Conservation (phyloP, 208 protist species). For the Crithidia mellificae region DNA sequence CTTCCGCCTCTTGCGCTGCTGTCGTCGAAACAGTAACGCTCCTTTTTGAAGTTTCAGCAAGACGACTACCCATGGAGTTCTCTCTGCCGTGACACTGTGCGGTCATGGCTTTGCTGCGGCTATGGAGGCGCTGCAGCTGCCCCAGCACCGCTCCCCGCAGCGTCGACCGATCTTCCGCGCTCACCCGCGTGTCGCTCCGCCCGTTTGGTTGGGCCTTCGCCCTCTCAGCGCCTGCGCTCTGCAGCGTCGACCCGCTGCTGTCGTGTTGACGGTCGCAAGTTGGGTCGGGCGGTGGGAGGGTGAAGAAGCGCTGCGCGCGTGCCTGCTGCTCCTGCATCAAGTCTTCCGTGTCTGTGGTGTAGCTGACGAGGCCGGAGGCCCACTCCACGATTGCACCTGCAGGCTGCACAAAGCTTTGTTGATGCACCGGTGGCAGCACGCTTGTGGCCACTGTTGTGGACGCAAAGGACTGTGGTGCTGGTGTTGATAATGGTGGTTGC, state of each 20-base stretch:
- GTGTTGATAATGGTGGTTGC: no score
- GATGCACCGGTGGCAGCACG: not conserved
- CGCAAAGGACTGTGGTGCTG: no score
- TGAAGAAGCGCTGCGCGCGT: conserved; percentile 46
- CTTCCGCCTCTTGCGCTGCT: no score
- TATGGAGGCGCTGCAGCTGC: conserved; percentile 53
- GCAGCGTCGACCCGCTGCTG: no score
- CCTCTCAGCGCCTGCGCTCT: no score
- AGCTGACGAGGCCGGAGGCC: conserved; percentile 52
- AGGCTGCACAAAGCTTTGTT: not conserved
- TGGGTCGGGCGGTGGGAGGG: conserved; percentile 40
- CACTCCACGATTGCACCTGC: conserved; percentile 67
- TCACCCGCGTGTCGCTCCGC: no score
- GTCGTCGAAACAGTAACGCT: no score
- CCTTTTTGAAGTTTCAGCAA: no score
- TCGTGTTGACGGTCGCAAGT: no score
- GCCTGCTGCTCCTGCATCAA: conserved; percentile 60
- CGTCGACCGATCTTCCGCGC: conserved; percentile 21
- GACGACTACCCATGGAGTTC: no score
- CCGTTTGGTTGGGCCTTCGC: no score
- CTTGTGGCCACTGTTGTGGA: no score
- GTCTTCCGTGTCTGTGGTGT: conserved; percentile 61
- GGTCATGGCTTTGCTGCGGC: conserved; percentile 3
- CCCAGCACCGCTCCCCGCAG: conserved; percentile 43
- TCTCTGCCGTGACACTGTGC: conserved; percentile 9